phyloP scores from a whole-genome alignment of 495 filamentous ascomycete species.

The Schizothecium vesticola region DNA sequence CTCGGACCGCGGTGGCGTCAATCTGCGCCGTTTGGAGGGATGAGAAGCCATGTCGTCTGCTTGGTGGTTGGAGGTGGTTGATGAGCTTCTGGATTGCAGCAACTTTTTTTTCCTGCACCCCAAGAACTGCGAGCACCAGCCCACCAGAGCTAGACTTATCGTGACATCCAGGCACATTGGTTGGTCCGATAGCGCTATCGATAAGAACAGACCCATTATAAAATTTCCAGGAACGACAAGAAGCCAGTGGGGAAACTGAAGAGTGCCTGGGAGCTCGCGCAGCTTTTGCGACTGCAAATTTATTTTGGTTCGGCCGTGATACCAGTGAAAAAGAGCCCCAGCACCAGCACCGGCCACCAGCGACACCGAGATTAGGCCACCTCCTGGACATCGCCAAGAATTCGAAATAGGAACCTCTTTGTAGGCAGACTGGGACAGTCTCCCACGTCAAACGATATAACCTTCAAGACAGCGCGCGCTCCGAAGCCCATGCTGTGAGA shows the following conservation, averaged over 20 bases:
- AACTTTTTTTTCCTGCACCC: conserved; percentile 19
- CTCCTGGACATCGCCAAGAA: background rate
- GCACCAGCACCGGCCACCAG: background rate
- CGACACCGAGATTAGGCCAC: background rate
- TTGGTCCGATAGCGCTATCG: background rate
- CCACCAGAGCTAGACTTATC: conserved; percentile 5
- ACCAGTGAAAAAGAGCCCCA: background rate
- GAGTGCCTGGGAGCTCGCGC: background rate
- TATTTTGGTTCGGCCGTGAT: background rate
- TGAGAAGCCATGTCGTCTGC: conserved; percentile 33
- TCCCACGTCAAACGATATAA: background rate
- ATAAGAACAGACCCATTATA: background rate
- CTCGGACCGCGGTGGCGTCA: conserved; percentile 35
- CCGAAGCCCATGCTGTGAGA: background rate
- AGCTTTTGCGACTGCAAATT: conserved; percentile 8
- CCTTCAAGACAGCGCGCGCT: background rate
- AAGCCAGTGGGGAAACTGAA: background rate
- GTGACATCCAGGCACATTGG: background rate
- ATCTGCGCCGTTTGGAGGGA: conserved; percentile 41
- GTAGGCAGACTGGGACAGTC: background rate
- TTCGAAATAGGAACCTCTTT: background rate
- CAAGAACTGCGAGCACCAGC: background rate
- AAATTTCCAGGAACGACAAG: background rate
- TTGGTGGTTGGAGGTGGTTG: background rate
- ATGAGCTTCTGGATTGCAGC: background rate